Base-by-base conservation (phyloP, 371 early-diverging fungal genomes). In the Dentiscutata heterogama region DNA sequence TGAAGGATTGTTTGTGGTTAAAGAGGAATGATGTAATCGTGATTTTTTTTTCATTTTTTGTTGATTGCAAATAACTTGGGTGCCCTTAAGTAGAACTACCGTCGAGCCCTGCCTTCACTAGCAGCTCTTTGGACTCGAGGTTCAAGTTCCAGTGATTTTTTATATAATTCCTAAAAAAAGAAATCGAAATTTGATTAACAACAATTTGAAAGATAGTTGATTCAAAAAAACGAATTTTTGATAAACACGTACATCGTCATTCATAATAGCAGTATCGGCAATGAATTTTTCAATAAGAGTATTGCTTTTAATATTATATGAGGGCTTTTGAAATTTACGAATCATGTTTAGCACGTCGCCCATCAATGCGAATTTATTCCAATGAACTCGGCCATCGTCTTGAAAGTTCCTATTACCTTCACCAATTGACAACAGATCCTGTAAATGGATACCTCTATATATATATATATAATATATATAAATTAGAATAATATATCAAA, bases 391-490 rank as follows among this genome's bases (percentile, higher is more conserved):
- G 20, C 75, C 75, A 58, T 74, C 58, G 4, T 56, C 29, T 3
- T 58, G 53, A 27, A 74, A 56, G n/a, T 74, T 50, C 20, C 31
- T 74, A 35, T 74, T 74, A 1, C 75, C 75, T 35, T 74, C 75
- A 1, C 75, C 53, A 31, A 74, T 74, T 18, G 75, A 74, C 6
- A 74, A 53, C 46, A 74, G 50, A 54, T 74, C 75, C 20, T 58
- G 75, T 22, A 74, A 74, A 74, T 74, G 75, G 27, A 74, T 54
- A 56, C 75, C 75, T 25, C 70, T 70, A 42, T 70, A 70, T 31
- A 42, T 70, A 31, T 4, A 65, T 65, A 65, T 39, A 70, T 8
- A 39, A 70, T n/a, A 22, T 46, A 22, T 29, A 70, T 46, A 5
- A 68, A 22, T 70, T n/a, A 22, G 13, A n/a, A n/a, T 18, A 46